phyloP scores from a whole-genome alignment of 1,284 basidiomycete genomes.

The Sanghuangporus sanghuang region DNA sequence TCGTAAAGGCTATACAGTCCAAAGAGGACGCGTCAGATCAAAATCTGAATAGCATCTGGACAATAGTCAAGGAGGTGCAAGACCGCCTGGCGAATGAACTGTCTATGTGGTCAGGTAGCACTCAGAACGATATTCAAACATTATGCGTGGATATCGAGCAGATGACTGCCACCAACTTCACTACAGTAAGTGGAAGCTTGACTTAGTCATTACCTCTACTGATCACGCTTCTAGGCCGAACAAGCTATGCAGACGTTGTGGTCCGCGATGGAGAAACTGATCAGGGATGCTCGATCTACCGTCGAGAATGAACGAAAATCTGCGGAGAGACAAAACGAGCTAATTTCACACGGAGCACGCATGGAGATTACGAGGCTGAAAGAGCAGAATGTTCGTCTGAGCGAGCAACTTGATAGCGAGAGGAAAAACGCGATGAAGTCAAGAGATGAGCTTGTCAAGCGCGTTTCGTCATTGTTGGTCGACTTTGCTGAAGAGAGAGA shows the following conservation, averaged over 20 bases:
- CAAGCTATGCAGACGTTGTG: slow-evolving; percentile 46
- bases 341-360: slow-evolving; percentile 47
- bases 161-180: slow-evolving; percentile 33
- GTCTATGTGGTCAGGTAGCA: slow-evolving; percentile 45
- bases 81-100: slow-evolving; percentile 50
- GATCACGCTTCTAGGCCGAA: slow-evolving; percentile 37
- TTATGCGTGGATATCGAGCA: slow-evolving; percentile 43
- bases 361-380: slow-evolving; percentile 63
- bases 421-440: slow-evolving; percentile 58
- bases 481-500: slow-evolving; percentile 71
- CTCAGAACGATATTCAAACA: slow-evolving; percentile 44
- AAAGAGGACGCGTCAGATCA: slow-evolving; percentile 17
- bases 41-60: slow-evolving; percentile 21
- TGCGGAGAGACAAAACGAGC: slow-evolving; percentile 43
- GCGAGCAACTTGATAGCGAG: slow-evolving; percentile 61
- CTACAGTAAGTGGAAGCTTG: slow-evolving; percentile 30
- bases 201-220: slow-evolving; percentile 4
- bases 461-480: slow-evolving; percentile 65
- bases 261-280: slow-evolving; percentile 54
- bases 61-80: slow-evolving; percentile 50
- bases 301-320: slow-evolving; percentile 51
- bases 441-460: slow-evolving; percentile 67
- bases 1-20: slow-evolving; percentile 51
- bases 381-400: slow-evolving; percentile 69
- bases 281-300: slow-evolving; percentile 54